Conservation (phyloP, 2,329 filamentous ascomycete species). For the Nemania diffusa region DNA sequence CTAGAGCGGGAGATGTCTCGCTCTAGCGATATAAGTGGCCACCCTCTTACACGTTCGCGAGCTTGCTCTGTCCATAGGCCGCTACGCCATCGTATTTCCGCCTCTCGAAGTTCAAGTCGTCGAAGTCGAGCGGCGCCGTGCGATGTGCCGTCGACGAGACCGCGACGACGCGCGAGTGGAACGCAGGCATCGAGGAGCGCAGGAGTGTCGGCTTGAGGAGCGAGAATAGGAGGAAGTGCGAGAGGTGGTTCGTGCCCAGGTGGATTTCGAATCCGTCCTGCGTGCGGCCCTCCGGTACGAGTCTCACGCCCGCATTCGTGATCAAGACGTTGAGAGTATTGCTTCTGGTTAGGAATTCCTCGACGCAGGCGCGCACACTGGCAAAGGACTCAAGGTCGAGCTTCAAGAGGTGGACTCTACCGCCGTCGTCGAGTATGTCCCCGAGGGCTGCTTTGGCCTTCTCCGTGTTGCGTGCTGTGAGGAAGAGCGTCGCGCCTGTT, state of each 20-base stretch:
- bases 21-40: background rate
- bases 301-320: conserved; percentile 60
- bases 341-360: conserved; percentile 37
- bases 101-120: conserved; percentile 54
- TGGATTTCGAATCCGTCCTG: conserved; percentile 62
- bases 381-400: conserved; percentile 43
- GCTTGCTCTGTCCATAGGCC: conserved; percentile 59
- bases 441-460: conserved; percentile 48
- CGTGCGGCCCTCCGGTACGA: conserved; percentile 50
- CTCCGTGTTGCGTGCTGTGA: conserved; percentile 56
- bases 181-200: conserved; percentile 50
- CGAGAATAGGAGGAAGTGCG: conserved; percentile 58
- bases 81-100: conserved; percentile 48
- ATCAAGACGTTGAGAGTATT: conserved; percentile 50
- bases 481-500: conserved; percentile 58
- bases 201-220: conserved; percentile 58
- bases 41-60: conserved; percentile 54
- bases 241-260: conserved; percentile 64
- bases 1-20: background rate
- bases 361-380: conserved; percentile 48
- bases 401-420: conserved; percentile 23
- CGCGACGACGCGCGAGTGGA: conserved; percentile 58
- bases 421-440: conserved; percentile 34
- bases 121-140: conserved; percentile 46
- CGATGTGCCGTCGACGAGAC: conserved; percentile 58